A percentile compares a stretch with the other conserved stretches of the same genome.
phyloP scores from a whole-genome alignment of 305 asterid genomes.

The Fraxinus dipetala region DNA sequence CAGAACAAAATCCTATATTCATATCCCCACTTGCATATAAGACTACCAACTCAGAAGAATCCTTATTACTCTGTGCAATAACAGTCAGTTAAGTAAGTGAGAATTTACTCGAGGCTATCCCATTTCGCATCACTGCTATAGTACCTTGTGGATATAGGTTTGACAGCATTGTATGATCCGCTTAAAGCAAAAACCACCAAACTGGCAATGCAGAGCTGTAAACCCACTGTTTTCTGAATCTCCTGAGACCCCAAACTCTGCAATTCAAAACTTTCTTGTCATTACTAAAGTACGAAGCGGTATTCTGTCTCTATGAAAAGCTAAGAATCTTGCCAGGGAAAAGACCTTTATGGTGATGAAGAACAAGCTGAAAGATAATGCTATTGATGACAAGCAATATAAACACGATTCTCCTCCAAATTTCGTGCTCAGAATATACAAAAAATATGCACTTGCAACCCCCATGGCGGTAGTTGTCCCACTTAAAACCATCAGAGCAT shows the following conservation, averaged over 20 bases:
- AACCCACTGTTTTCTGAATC: slow-evolving; percentile 45
- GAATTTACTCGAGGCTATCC: slow-evolving; percentile 11
- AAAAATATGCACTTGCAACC: slow-evolving; percentile 83
- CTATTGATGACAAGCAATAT: slow-evolving; percentile 75
- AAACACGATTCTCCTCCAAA: slow-evolving; percentile 74
- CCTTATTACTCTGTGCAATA: neutral
- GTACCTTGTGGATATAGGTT: slow-evolving; percentile 59
- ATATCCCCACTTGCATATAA: neutral
- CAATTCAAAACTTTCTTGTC: slow-evolving; percentile 26
- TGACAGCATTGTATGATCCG: slow-evolving; percentile 42
- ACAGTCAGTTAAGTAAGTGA: slow-evolving; percentile 13
- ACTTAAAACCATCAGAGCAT: slow-evolving; percentile 52
- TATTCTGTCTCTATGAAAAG: slow-evolving; percentile 7
- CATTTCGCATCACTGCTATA: neutral
- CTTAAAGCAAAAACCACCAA: slow-evolving; percentile 51
- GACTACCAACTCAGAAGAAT: neutral
- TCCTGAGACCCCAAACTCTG: slow-evolving; percentile 60
- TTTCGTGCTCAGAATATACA: slow-evolving; percentile 71
- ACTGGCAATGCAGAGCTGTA: slow-evolving; percentile 55
- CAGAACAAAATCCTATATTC: neutral
- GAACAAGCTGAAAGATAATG: slow-evolving; percentile 73
- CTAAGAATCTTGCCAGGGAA: slow-evolving; percentile 18
- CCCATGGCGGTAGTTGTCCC: slow-evolving; percentile 85
- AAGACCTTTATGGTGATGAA: slow-evolving; percentile 68
- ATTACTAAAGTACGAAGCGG: slow-evolving; percentile 21